Evolutionary conservation across 345 rosid genomes (phyloP), one percentile per base, ranked within the genome.

Genomic region (Atalantia buxifolia): DNA sequence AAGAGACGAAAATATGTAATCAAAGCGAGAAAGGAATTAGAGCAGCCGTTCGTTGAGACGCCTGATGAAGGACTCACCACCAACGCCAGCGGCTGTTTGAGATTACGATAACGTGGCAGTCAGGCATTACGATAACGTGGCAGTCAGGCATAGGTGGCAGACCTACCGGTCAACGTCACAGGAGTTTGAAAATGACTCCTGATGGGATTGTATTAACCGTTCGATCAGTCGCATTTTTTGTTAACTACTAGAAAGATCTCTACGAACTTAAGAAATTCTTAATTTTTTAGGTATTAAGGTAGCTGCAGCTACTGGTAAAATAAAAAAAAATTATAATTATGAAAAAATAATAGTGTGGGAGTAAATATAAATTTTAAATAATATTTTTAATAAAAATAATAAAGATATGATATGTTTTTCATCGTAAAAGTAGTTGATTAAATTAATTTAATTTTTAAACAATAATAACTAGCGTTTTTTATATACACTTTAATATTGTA

Each of bases 161-260:
- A 27, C 38, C 77, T 48, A 74, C 56, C 16, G 2, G 28, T 64
- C 30, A 16, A 61, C 66, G 2, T 57, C 35, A 14, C 30, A 21
- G 4, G 4, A 5, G 38, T 25, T 30, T 45, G 22, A 75, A 27
- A 28, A 28, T 50, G 74, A 50, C 83, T 61, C 53, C 0, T 69
- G 84, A 83, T 79, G 74, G 82, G 75, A 24, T 71, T 24, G 25
- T 74, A 57, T 42, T 76, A 85, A 75, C 90, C 84, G 80, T 85
- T 77, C 30, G 80, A 82, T 82, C 77, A 73, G 56, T 80, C 77
- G 2, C 77, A 28, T 74, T 70, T 55, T 16, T 4, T 28, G 35
- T 27, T 18, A 50, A 27, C 57, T 42, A 69, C 72, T 69, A 68
- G 31, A 42, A 69, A 19, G 53, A 69, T 69, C 30, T 22, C 22